Conservation (phyloP, 768 basidiomycete species). For the Lyophyllum decastes region DNA sequence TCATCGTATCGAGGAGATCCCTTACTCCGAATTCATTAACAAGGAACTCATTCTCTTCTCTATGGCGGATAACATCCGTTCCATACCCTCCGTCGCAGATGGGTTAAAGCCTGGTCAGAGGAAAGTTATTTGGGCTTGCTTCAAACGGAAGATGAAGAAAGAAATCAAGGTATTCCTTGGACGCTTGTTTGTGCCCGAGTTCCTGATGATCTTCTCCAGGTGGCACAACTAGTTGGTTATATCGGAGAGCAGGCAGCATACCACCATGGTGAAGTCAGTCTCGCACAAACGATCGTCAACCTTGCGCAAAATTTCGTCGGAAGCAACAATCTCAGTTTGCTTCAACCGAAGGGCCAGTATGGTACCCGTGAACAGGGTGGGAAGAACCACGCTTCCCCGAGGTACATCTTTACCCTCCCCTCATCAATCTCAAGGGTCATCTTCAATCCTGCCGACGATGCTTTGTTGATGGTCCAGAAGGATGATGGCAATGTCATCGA, state of each 20-base stretch:
- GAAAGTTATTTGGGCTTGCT: slow-evolving; percentile 95
- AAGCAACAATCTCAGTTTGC: slow-evolving; percentile 90
- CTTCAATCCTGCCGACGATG: slow-evolving; percentile 85
- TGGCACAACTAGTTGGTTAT: slow-evolving; percentile 94
- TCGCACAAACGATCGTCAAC: slow-evolving; percentile 89
- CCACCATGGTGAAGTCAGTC: slow-evolving; percentile 92
- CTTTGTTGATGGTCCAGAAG: slow-evolving; percentile 77
- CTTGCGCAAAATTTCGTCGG: slow-evolving; percentile 95
- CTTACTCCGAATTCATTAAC: slow-evolving; percentile 95
- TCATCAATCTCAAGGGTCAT: slow-evolving; percentile 72
- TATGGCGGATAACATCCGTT: slow-evolving; percentile 98
- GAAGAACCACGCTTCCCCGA: slow-evolving; percentile 93
- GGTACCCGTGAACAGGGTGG: slow-evolving; percentile 93
- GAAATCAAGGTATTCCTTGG: slow-evolving; percentile 74
- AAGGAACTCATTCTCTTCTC: slow-evolving; percentile 97
- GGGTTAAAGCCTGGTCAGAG: slow-evolving; percentile 97
- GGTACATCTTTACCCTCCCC: slow-evolving; percentile 92
- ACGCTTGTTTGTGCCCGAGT: not conserved
- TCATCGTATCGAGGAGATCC: slow-evolving; percentile 83
- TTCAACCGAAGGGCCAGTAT: slow-evolving; percentile 90
- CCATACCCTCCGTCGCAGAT: slow-evolving; percentile 92
- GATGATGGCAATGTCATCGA: slow-evolving; percentile 89
- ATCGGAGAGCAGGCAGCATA: slow-evolving; percentile 93
- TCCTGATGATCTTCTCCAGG: slow-evolving; percentile 39
- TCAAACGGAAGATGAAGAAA: slow-evolving; percentile 89